Evolutionary conservation across 2,329 filamentous ascomycete genomes (phyloP).

Genomic region (Xylaria sp.): DNA sequence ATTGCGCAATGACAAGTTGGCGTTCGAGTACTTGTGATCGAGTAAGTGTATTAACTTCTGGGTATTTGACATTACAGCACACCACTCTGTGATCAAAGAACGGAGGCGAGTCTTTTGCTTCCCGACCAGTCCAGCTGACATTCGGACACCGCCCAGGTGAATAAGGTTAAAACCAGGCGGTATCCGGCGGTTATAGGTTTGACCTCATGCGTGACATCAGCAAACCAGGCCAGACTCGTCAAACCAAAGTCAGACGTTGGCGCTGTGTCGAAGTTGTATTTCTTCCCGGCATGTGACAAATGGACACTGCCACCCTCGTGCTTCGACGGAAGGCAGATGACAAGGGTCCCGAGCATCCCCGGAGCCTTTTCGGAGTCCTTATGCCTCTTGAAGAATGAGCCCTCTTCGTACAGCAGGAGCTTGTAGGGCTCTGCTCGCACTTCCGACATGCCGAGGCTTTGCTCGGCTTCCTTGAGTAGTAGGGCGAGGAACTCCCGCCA

Average conservation of each 20-base stretch:
- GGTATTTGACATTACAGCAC: not conserved
- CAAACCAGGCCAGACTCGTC: conserved; percentile 46
- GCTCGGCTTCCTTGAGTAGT: conserved; percentile 29
- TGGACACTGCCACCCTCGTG: conserved; percentile 48
- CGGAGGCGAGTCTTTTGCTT: conserved; percentile 17
- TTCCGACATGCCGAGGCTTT: conserved; percentile 34
- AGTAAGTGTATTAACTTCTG: conserved; percentile 23
- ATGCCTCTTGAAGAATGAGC: conserved; percentile 49
- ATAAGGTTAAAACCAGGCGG: conserved; percentile 50
- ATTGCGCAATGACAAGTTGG: conserved; percentile 24
- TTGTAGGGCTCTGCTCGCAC: conserved; percentile 43
- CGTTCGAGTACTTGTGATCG: conserved; percentile 29
- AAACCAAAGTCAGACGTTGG: conserved; percentile 35
- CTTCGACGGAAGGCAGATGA: conserved; percentile 48
- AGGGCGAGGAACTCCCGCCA: conserved; percentile 38
- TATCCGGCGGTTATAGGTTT: conserved; percentile 45
- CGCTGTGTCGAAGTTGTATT: conserved; percentile 36
- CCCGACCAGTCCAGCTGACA: conserved; percentile 17
- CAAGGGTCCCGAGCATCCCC: conserved; percentile 51
- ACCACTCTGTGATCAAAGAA: conserved; percentile 18
- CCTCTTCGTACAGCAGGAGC: conserved; percentile 49
- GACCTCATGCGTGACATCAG: conserved; percentile 52
- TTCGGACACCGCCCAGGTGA: conserved; percentile 19
- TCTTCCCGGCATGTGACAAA: conserved; percentile 39
- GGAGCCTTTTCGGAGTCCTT: conserved; percentile 48